Conservation (phyloP, 768 basidiomycete genomes). For the Boletus rubroflammeus region DNA sequence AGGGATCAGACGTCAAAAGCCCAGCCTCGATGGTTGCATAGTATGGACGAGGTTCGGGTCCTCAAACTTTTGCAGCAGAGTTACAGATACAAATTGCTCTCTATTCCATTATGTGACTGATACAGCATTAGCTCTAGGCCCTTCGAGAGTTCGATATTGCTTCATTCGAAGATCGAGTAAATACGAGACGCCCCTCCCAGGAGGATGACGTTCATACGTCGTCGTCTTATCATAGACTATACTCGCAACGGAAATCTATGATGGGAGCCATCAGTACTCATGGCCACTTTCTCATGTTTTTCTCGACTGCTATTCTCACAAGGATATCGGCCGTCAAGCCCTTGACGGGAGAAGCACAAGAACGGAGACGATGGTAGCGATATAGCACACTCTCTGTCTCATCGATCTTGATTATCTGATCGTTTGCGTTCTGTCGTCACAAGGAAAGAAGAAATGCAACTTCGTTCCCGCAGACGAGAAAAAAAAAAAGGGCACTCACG, state of each 20-base stretch:
- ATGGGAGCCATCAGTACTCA: background rate
- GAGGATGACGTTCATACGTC: conserved; percentile 56
- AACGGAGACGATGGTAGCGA: conserved; percentile 82
- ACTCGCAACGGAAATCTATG: conserved; percentile 47
- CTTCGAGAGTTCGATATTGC: conserved; percentile 19
- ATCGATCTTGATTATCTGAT: conserved; percentile 37
- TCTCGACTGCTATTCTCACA: conserved; percentile 38
- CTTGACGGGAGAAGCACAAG: conserved; percentile 74
- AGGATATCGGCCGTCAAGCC: conserved; percentile 83
- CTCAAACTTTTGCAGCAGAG: background rate
- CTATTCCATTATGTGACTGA: background rate
- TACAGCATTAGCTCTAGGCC: background rate
- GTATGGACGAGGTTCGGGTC: background rate
- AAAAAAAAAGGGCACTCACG: conserved; percentile 45
- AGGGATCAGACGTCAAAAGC: background rate
- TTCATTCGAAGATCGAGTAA: conserved; percentile 28
- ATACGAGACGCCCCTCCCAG: conserved; percentile 39
- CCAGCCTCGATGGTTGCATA: background rate
- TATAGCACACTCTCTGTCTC: conserved; percentile 54
- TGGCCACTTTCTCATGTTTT: background rate
- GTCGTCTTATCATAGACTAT: conserved; percentile 55
- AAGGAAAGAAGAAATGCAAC: background rate
- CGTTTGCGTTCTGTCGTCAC: conserved; percentile 51
- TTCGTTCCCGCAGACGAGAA: background rate
- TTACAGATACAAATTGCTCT: no score